Conservation (phyloP, 2,329 filamentous ascomycete species). For the Aspergillus puulaauensis region DNA sequence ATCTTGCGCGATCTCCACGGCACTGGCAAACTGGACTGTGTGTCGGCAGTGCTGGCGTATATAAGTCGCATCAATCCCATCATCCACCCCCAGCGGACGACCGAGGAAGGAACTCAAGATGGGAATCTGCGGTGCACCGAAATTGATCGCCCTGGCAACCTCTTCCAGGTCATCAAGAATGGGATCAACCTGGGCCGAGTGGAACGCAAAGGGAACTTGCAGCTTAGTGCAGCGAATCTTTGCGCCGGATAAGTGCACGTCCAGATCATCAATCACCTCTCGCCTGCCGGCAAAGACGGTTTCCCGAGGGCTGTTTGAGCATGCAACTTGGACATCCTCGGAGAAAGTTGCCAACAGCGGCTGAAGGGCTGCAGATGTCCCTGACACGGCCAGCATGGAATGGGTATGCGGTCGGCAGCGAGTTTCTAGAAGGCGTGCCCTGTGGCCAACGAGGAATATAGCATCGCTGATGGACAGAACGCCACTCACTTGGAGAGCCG, state of each 20-base stretch:
- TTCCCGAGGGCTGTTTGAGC: slow-evolving; percentile 43
- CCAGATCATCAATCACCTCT: slow-evolving; percentile 25
- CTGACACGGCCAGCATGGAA: slow-evolving; percentile 44
- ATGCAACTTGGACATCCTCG: slow-evolving; percentile 26
- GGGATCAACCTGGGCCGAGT: slow-evolving; percentile 47
- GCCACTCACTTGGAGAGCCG: slow-evolving; percentile 26
- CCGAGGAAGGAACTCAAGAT: slow-evolving; percentile 15
- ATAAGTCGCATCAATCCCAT: slow-evolving; percentile 58
- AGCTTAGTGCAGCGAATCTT: slow-evolving; percentile 40
- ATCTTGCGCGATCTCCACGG: slow-evolving; percentile 58
- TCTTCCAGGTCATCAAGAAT: slow-evolving; percentile 43
- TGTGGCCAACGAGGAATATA: slow-evolving; percentile 27
- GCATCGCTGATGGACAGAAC: slow-evolving; percentile 24
- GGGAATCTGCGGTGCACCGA: not conserved
- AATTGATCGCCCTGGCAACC: slow-evolving; percentile 32
- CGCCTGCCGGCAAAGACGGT: slow-evolving; percentile 36
- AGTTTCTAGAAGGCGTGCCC: slow-evolving; percentile 21
- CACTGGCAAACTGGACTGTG: slow-evolving; percentile 67
- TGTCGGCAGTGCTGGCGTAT: slow-evolving; percentile 65
- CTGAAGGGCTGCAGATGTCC: slow-evolving; percentile 23
- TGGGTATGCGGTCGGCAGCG: slow-evolving; percentile 19
- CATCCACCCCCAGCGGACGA: slow-evolving; percentile 53
- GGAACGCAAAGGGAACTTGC: slow-evolving; percentile 46
- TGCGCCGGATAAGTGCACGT: slow-evolving; percentile 25
- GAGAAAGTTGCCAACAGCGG: no score